phyloP scores from a whole-genome alignment of 306 rosid species.

The Mimosa pudica region DNA sequence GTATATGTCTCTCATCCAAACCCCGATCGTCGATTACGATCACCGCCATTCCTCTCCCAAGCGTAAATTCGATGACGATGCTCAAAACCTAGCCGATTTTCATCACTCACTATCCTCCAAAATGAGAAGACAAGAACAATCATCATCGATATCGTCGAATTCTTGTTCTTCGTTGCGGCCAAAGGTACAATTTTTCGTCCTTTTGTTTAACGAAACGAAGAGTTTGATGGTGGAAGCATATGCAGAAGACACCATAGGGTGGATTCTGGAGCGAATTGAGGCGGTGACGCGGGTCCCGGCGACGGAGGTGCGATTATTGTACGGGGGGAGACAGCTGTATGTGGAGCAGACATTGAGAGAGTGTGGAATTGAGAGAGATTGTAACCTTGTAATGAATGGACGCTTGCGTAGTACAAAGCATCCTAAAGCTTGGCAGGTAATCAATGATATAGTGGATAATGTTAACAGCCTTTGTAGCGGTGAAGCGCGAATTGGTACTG shows the following conservation, averaged over 20 bases:
- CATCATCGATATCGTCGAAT: constrained; percentile 11
- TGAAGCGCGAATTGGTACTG: constrained; percentile 37
- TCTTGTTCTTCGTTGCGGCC: constrained; percentile 16
- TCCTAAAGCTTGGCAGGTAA: constrained; percentile 79
- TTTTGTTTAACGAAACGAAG: too few species aligned
- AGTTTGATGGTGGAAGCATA: constrained; percentile 58
- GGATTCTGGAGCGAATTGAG: constrained; percentile 65
- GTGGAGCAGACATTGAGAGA: constrained; percentile 67
- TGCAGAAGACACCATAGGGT: constrained; percentile 59
- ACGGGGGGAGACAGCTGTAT: constrained; percentile 83
- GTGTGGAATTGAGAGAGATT: constrained; percentile 73
- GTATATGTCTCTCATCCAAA: constrained; percentile 70
- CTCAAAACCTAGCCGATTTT: constrained; percentile 30
- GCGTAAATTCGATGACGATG: constrained; percentile 70
- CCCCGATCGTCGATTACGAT: constrained; percentile 55
- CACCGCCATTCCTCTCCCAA: constrained; percentile 53
- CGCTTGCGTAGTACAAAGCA: constrained; percentile 79
- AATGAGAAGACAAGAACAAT: constrained; percentile 65
- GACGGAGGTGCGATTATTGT: constrained; percentile 75
- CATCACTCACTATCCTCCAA: constrained; percentile 57
- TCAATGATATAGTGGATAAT: constrained; percentile 61
- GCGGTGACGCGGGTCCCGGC: constrained; percentile 61
- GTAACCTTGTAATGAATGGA: constrained; percentile 64
- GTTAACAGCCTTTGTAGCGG: constrained; percentile 61
- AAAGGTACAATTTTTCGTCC: constrained; percentile 68